phyloP scores from a whole-genome alignment of 2,329 filamentous ascomycete species.

The Chaetomium sp. region DNA sequence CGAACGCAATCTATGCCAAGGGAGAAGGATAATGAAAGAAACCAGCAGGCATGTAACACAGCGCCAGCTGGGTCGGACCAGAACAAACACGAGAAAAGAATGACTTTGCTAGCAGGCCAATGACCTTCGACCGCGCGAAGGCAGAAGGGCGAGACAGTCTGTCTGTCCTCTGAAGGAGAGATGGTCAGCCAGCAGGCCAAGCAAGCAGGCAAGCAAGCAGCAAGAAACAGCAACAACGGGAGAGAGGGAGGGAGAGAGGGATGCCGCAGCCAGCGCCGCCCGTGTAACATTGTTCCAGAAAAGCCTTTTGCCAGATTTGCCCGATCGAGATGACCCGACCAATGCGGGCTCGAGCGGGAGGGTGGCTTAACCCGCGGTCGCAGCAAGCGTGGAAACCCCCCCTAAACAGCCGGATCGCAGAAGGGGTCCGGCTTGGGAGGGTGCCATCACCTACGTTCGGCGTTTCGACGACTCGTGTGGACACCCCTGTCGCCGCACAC shows the following conservation, averaged over 20 bases:
- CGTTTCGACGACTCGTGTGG: slow-evolving; percentile 45
- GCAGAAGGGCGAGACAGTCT: slow-evolving; percentile 27
- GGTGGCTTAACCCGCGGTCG: slow-evolving; percentile 34
- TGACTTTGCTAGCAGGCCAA: slow-evolving; percentile 25
- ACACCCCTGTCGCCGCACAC: slow-evolving; percentile 35
- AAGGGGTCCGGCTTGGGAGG: slow-evolving; percentile 38
- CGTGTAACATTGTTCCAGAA: slow-evolving; percentile 25
- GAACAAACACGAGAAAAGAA: slow-evolving; percentile 30
- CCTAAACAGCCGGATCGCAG: slow-evolving; percentile 41
- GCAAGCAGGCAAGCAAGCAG: slow-evolving; percentile 4
- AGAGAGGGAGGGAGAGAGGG: slow-evolving; percentile 29
- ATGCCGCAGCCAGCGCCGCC: slow-evolving; percentile 3
- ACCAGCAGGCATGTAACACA: slow-evolving; percentile 32
- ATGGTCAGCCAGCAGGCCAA: slow-evolving; percentile 30
- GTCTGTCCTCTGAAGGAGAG: slow-evolving; percentile 23
- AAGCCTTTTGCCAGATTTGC: slow-evolving; percentile 33
- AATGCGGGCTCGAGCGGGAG: slow-evolving; percentile 31
- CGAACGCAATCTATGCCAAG: slow-evolving; percentile 35
- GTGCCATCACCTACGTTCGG: slow-evolving; percentile 46
- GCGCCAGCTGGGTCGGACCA: slow-evolving; percentile 27
- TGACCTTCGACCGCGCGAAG: slow-evolving; percentile 32
- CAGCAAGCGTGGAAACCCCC: slow-evolving; percentile 36
- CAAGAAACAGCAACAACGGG: slow-evolving; percentile 24
- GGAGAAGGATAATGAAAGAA: slow-evolving; percentile 29
- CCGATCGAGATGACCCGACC: slow-evolving; percentile 34